Evolutionary conservation across 2,329 filamentous ascomycete species (phyloP), one percentile per base, ranked within the genome.

Genomic region (Seiridium unicorne): DNA sequence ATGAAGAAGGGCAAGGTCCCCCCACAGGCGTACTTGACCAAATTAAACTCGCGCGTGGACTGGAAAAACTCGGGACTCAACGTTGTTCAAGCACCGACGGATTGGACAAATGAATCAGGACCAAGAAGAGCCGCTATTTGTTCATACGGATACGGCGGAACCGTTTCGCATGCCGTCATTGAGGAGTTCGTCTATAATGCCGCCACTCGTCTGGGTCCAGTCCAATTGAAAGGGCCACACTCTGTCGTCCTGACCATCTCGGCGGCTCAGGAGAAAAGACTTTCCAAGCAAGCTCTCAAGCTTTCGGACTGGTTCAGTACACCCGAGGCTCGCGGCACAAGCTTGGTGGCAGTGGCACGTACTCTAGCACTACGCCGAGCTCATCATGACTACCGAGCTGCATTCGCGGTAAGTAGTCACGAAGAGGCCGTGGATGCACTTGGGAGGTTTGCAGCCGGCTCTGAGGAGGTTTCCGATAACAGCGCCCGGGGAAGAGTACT

Each of bases 111-210:
- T 7, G 40, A 61, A 1, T 55, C 60, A 18, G 44, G 55, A 0
- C 58, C 62, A 1, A 66, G 69, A 3, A 62, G 71, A 7, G 68
- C 72, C 13, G 70, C 66, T 11, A 64, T 74, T 18, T 69, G 68
- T 61, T 72, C 70, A 3, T 74, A 73, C 54, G 73, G 72, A 4
- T 74, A 73, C 44, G 69, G 73, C 5, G 72, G 73, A 2, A 73
- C 72, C 3, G 72, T 74, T 5, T 72, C 73, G 1, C 73, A 74
- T 53, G 70, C 68, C 6, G 57, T 74, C 13, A 66, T 75, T 40
- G 71, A 74, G 60, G 59, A 66, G 31, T 57, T 44, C 7, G 11
- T 32, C n/a, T 11, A 32, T 34, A 42, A 18, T 10, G 35, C 13
- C 36, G 36, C 35, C 38, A 31, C 9, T 11, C 6, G 26, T 38